Conservation (phyloP, 441 rosid genomes). For the Gossypium gossypioides region DNA sequence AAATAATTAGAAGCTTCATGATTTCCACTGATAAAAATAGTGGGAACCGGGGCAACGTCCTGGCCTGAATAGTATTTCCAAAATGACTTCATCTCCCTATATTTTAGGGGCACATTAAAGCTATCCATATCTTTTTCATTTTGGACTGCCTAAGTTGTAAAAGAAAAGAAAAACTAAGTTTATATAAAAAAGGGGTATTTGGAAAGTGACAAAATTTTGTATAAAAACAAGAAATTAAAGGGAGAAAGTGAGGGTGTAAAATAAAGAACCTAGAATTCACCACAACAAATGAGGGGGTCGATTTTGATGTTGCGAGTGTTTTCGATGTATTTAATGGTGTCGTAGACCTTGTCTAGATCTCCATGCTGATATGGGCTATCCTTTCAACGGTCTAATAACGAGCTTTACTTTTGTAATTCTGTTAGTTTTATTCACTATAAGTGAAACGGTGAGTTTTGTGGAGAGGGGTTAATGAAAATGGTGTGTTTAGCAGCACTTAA, state of each 20-base stretch:
- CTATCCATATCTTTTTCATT: constrained; percentile 77
- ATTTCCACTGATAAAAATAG: constrained; percentile 87
- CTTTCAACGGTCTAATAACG: too few species aligned
- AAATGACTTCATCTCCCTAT: constrained; percentile 71
- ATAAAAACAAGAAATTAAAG: background rate
- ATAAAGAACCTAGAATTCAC: constrained; percentile 65
- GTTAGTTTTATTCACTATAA: too few species aligned
- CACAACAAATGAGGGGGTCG: constrained; percentile 90
- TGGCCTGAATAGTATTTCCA: constrained; percentile 85
- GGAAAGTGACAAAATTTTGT: background rate
- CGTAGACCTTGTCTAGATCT: constrained; percentile 22
- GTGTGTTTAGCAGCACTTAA: too few species aligned
- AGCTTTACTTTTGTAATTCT: too few species aligned
- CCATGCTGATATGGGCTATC: constrained; percentile 36
- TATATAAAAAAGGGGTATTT: background rate
- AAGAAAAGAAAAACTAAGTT: background rate
- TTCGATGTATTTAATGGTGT: constrained; percentile 53
- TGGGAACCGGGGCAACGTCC: constrained; percentile 72
- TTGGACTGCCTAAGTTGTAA: constrained; percentile 50
- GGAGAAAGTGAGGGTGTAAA: background rate
- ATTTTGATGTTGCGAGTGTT: constrained; percentile 45
- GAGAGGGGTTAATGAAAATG: too few species aligned
- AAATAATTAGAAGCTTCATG: constrained; percentile 93
- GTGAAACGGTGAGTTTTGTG: too few species aligned
- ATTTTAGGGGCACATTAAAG: constrained; percentile 63